A percentile compares a stretch with the other conserved stretches of the same genome.
Conservation (phyloP, 345 rosid species). For the Eucalyptus brandiana region DNA sequence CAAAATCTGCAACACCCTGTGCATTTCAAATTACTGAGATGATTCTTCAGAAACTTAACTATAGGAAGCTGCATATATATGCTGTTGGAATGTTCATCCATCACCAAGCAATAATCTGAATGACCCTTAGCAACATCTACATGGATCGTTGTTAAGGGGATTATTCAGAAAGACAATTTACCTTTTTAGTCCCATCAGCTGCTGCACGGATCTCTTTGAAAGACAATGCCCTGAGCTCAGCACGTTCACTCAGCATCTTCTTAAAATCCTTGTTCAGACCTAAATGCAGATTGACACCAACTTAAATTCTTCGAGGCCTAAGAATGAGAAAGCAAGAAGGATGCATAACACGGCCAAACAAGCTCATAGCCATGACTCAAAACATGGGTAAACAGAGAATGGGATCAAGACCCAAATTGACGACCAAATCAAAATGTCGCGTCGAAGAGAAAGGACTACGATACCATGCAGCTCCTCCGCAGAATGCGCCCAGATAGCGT, state of each 20-base stretch:
- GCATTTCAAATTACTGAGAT: constrained; percentile 60
- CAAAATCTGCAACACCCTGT: constrained; percentile 89
- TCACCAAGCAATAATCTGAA: not conserved
- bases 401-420: not conserved
- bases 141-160: not conserved
- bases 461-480: constrained; percentile 65
- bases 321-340: not conserved
- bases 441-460: not conserved
- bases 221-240: constrained; percentile 56
- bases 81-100: not conserved
- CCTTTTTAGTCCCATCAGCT: constrained; percentile 90
- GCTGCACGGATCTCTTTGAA: constrained; percentile 58
- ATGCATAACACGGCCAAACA: not conserved
- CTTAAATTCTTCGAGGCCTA: not conserved
- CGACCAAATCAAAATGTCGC: not conserved
- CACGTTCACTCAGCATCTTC: constrained; percentile 56
- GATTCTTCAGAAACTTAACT: constrained; percentile 7
- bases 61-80: not conserved
- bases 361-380: not conserved
- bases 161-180: constrained; percentile 1
- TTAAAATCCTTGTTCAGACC: constrained; percentile 86
- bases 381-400: not conserved
- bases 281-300: not conserved
- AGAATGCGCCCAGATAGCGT: constrained; percentile 54
- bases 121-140: not conserved